These are phyloP conservation scores for Eustoma russellianum DNA, from an alignment of 257 asterid species.

Conservation along the genomic window DNA sequence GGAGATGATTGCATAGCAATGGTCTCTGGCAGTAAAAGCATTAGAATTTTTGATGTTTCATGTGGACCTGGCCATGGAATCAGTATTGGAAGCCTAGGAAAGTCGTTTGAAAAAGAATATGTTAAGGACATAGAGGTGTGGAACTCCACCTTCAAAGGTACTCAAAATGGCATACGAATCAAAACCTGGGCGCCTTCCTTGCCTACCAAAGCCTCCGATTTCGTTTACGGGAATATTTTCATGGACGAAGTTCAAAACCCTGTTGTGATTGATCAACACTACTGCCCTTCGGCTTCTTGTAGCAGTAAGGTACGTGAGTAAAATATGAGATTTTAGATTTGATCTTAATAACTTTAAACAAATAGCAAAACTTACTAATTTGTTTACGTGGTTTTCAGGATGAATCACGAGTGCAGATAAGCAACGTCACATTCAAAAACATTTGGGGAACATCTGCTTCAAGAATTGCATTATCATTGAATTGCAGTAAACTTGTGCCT, in stretches of 20 bases:
- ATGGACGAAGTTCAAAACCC: constrained; percentile 51
- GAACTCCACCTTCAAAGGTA: constrained; percentile 32
- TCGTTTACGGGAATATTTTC: constrained; percentile 31
- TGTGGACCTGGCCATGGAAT: constrained; percentile 87
- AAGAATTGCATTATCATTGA: constrained; percentile 29
- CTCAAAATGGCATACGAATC: constrained; percentile 62
- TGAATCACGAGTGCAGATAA: constrained; percentile 35
- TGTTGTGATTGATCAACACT: constrained; percentile 53
- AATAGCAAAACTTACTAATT: not conserved
- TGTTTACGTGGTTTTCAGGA: constrained; percentile 14
- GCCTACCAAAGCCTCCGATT: constrained; percentile 25
- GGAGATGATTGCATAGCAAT: constrained; percentile 68
- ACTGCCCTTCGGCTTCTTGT: constrained; percentile 42
- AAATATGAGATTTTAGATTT: too few species aligned
- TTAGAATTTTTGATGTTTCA: constrained; percentile 24
- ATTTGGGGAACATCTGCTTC: constrained; percentile 52
- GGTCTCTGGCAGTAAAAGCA: constrained; percentile 45
- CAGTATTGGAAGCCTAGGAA: constrained; percentile 64
- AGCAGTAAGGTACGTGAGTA: constrained; percentile 14
- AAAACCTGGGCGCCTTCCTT: constrained; percentile 57
- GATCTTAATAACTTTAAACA: too few species aligned
- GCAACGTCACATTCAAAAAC: constrained; percentile 44
- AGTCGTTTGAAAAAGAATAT: constrained; percentile 13
- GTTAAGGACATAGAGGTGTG: constrained; percentile 29
- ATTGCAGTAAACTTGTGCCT: constrained; percentile 40